Evolutionary conservation across 2,329 filamentous ascomycete species (phyloP).

Genomic region (Arthroderma sp.): DNA sequence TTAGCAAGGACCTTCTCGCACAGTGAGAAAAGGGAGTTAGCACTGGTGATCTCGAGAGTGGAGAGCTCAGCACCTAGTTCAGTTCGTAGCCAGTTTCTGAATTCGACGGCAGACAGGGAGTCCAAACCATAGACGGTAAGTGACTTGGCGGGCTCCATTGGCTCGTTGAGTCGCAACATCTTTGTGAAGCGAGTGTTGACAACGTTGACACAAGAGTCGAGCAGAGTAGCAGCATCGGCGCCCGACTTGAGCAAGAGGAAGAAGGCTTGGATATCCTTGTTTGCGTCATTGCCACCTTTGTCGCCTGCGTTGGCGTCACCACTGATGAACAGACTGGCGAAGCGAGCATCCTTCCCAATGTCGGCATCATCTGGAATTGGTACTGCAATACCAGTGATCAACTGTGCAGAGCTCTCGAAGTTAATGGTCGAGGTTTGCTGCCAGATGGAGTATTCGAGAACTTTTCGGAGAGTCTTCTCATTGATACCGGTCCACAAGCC

Average conservation of each 20-base stretch:
- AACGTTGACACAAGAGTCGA: not conserved
- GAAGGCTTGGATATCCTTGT: conserved; percentile 3
- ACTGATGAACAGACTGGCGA: conserved; percentile 5
- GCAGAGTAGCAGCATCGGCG: not conserved
- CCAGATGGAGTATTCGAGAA: conserved; percentile 18
- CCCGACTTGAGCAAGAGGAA: conserved; percentile 1
- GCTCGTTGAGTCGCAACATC: not conserved
- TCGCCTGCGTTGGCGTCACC: not conserved
- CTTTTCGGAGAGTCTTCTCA: conserved; percentile 17
- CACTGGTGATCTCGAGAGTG: not conserved
- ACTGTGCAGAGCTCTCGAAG: conserved; percentile 11
- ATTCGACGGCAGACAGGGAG: conserved; percentile 12
- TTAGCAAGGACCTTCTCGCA: no score
- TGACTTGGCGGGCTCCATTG: not conserved
- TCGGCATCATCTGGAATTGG: conserved; percentile 16
- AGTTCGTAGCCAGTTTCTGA: conserved; percentile 10
- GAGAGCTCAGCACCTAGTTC: conserved; percentile 3
- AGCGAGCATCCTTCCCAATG: conserved; percentile 16
- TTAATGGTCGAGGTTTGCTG: conserved; percentile 9
- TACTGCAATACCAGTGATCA: conserved; percentile 17
- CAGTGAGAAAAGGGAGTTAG: no score
- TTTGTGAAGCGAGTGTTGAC: not conserved
- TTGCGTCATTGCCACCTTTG: not conserved
- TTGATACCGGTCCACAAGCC: conserved; percentile 15
- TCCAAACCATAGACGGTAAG: conserved; percentile 14